Conservation (phyloP, 805 yeast species). For the Danielia reshetovae region DNA sequence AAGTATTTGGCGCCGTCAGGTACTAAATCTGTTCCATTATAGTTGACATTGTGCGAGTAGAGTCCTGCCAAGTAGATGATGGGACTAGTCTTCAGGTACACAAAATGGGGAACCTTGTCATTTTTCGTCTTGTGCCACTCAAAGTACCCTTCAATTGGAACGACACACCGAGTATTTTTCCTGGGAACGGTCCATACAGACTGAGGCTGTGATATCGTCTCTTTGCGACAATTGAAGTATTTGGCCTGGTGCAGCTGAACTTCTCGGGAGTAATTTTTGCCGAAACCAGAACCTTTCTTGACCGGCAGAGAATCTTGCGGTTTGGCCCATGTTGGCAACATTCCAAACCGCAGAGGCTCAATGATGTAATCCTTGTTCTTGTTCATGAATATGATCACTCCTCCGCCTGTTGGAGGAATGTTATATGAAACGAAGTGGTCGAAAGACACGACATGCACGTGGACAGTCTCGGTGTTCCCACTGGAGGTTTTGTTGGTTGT, state of each 20-base stretch:
- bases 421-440: constrained; percentile 44
- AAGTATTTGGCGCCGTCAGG: constrained; percentile 18
- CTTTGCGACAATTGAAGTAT: constrained; percentile 74
- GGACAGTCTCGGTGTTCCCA: constrained; percentile 5
- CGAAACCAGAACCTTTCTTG: constrained; percentile 12
- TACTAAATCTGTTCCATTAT: constrained; percentile 17
- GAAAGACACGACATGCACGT: constrained; percentile 4
- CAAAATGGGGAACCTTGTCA: constrained; percentile 60
- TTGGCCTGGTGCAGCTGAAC: constrained; percentile 36
- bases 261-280: constrained; percentile 26
- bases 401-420: constrained; percentile 56
- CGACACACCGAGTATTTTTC: constrained; percentile 57
- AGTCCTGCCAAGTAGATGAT: constrained; percentile 61
- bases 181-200: constrained; percentile 56
- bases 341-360: constrained; percentile 74
- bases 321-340: constrained; percentile 66
- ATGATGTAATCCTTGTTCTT: constrained; percentile 17
- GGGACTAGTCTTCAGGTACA: constrained; percentile 48
- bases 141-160: constrained; percentile 80
- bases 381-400: constrained; percentile 36
- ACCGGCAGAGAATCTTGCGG: constrained; percentile 35
- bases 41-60: constrained; percentile 34
- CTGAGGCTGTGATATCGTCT: constrained; percentile 46
- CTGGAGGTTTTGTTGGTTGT: constrained; percentile 1
- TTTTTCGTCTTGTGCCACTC: constrained; percentile 60